These are phyloP conservation scores for thale cress (Arabidopsis thaliana) DNA, from an alignment of 345 rosid genomes.

Conservation along the genomic window TAIR10.1 NC_003074.8:1821001-1821500, in stretches of 20 bases:
- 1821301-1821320: slow-evolving; percentile 8
- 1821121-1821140: slow-evolving; percentile 1
- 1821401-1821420: slow-evolving; percentile 67
- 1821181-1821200: slow-evolving; percentile 98
- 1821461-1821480: slow-evolving; percentile 96
- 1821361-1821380: slow-evolving; percentile 18
- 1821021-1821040: slow-evolving; percentile 94
- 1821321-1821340: slow-evolving; percentile 14
- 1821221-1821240: slow-evolving; percentile 99
- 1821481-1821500: slow-evolving; percentile 89
- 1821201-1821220: slow-evolving; percentile 98
- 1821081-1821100: slow-evolving; percentile 25
- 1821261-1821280: slow-evolving; percentile 36
- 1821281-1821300: slow-evolving; percentile 11
- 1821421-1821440: slow-evolving; percentile 92
- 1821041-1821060: slow-evolving; percentile 85
- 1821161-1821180: slow-evolving; percentile 76
- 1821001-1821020: slow-evolving; percentile 86
- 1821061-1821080: slow-evolving; percentile 82
- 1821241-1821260: slow-evolving; percentile 87
- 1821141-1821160: slow-evolving; percentile 28
- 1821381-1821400: slow-evolving; percentile 12
- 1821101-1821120: slow-evolving; percentile 17
- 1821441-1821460: slow-evolving; percentile 99
- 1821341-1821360: slow-evolving; percentile 22